phyloP scores from a whole-genome alignment of 176 grass and related monocot genomes.

The Echinochloa phyllopogon region DNA sequence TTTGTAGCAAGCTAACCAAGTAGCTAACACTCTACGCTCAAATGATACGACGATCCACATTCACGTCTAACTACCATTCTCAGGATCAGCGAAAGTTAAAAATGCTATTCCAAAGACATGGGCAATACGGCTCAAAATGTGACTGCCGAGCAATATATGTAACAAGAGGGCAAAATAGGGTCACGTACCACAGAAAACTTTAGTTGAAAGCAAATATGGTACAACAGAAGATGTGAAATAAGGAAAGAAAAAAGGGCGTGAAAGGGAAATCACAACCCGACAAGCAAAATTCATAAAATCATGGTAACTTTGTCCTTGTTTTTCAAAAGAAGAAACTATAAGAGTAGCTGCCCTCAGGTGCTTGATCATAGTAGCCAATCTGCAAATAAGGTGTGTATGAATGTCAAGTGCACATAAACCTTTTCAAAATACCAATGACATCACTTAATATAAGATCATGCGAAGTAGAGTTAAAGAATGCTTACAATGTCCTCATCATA shows the following conservation, averaged over 20 bases:
- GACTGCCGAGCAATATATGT: neutral
- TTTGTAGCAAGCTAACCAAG: no score
- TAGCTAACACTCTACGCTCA: no score
- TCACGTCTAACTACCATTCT: neutral
- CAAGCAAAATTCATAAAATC: neutral
- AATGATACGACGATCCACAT: neutral
- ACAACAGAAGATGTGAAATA: neutral
- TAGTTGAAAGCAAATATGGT: slow-evolving; percentile 6
- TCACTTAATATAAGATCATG: neutral
- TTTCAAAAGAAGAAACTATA: neutral
- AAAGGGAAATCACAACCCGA: neutral
- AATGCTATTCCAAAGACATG: neutral
- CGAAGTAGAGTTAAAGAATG: slow-evolving; percentile 1
- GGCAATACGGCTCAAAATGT: neutral
- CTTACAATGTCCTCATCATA: neutral
- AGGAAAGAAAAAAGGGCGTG: neutral
- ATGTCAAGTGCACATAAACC: neutral
- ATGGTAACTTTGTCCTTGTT: neutral
- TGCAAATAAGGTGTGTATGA: slow-evolving; percentile 9
- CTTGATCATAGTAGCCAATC: slow-evolving; percentile 27
- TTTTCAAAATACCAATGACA: neutral
- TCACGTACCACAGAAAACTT: neutral
- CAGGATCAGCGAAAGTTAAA: neutral
- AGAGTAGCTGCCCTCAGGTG: neutral
- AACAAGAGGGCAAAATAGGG: neutral